Base-by-base conservation (phyloP, 768 basidiomycete genomes). In the Lactifluus hygrophoroides region DNA sequence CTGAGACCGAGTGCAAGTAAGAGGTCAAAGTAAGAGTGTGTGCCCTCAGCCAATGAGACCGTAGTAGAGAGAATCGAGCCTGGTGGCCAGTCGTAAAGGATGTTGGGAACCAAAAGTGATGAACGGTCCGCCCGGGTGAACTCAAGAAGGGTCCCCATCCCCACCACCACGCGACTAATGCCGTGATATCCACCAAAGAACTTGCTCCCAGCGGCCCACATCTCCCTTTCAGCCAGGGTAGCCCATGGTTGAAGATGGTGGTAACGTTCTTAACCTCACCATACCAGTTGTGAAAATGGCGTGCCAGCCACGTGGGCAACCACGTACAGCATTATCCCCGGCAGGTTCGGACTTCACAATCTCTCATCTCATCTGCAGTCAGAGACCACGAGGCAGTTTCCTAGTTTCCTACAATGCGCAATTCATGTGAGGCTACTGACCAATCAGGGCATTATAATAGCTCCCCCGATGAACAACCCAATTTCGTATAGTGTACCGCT, bases 111-210 rank as follows among this genome's bases (percentile, higher is more conserved):
- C 51, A 60, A 60, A 60, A 38, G 10, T 8, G 38, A 23, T 23
- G 43, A n/a, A 45, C 54, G 48, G 58, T 30, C 53, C 58, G 49
- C 35, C 14, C 53, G 54, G 59, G n/a, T 32, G 43, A 40, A 50
- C 34, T 8, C 21, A 56, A 34, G 37, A 7, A 21, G 27, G 53
- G 32, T 10, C 14, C 38, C 32, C 42, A 43, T n/a, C 42, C 19
- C 23, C 35, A 17, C 30, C 48, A 57, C 44, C 58, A 46, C 27
- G 54, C 42, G 30, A 27, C 38, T 37, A 48, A 46, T 57, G 54
- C 47, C n/a, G 60, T 64, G 62, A 54, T 54, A 52, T 23, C 17
- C n/a, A n/a, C n/a, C 46, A 45, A 53, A 42, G 40, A 59, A 45
- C 35, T 16, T 2, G 28, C 44, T 32, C 28, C 21, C 40, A 21